A percentile compares a stretch with the other conserved stretches of the same genome.
Conservation (phyloP, 495 filamentous ascomycete genomes). For the Aspergillus avenaceus region DNA sequence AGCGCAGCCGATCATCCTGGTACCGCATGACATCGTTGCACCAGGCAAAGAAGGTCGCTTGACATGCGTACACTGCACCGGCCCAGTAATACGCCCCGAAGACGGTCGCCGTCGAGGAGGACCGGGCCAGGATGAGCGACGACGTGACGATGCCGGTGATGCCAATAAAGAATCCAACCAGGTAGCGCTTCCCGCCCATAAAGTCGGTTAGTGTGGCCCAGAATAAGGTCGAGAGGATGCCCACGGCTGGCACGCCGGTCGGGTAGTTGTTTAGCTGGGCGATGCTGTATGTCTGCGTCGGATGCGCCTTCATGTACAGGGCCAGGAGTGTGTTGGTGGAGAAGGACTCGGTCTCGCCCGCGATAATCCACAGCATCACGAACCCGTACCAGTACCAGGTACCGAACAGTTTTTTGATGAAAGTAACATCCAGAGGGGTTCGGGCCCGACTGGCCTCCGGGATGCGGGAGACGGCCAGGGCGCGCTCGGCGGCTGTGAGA, state of each 20-base stretch:
- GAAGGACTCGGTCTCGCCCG: conserved; percentile 46
- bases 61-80: conserved; percentile 52
- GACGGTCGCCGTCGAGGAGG: conserved; percentile 34
- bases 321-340: conserved; percentile 41
- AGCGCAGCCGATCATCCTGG: conserved; percentile 40
- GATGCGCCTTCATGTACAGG: conserved; percentile 28
- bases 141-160: conserved; percentile 44
- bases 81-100: conserved; percentile 54
- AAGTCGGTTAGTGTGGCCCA: conserved; percentile 52
- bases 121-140: conserved; percentile 44
- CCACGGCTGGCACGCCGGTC: conserved; percentile 43
- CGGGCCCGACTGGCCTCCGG: conserved; percentile 23
- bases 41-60: conserved; percentile 58
- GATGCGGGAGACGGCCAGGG: conserved; percentile 41
- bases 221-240: conserved; percentile 49
- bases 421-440: conserved; percentile 29
- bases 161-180: conserved; percentile 52
- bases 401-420: conserved; percentile 36
- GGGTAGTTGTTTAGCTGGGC: conserved; percentile 47
- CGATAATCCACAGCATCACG: conserved; percentile 46
- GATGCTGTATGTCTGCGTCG: conserved; percentile 37
- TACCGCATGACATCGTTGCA: conserved; percentile 54
- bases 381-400: conserved; percentile 49
- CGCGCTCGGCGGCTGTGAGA: conserved; percentile 38
- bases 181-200: conserved; percentile 42